A percentile compares a stretch with the other conserved stretches of the same genome.
Evolutionary conservation across 2,329 filamentous ascomycete species (phyloP).

Genomic region (Cladosporium sp.): DNA sequence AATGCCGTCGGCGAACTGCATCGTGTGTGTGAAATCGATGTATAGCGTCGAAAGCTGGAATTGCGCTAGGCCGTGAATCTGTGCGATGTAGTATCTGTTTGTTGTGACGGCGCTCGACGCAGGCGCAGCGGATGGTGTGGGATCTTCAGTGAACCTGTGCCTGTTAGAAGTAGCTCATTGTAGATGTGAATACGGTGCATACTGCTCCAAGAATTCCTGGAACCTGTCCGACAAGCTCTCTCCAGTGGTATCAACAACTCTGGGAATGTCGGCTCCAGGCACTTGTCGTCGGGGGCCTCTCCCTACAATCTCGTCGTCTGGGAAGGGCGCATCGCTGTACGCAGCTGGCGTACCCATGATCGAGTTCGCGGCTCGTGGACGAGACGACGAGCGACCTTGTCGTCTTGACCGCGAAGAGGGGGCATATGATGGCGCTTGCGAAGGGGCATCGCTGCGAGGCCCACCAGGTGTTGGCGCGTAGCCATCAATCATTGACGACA

Average conservation of each 20-base stretch:
- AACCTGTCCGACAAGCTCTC: conserved; percentile 75
- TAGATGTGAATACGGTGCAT: conserved; percentile 32
- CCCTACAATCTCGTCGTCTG: conserved; percentile 64
- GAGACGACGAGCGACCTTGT: conserved; percentile 53
- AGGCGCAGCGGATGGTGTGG: conserved; percentile 63
- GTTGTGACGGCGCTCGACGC: conserved; percentile 71
- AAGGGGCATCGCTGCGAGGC: conserved; percentile 42
- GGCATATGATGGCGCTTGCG: conserved; percentile 22
- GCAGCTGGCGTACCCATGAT: conserved; percentile 51
- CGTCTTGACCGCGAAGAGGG: conserved; percentile 33
- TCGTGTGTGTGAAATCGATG: conserved; percentile 83
- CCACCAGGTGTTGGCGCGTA: conserved; percentile 37
- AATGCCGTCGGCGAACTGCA: conserved; percentile 73
- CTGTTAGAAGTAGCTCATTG: background rate
- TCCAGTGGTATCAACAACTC: conserved; percentile 75
- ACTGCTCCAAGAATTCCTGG: conserved; percentile 78
- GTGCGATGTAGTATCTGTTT: conserved; percentile 81
- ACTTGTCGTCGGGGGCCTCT: conserved; percentile 50
- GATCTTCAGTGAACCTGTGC: conserved; percentile 66
- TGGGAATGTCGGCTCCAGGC: conserved; percentile 62
- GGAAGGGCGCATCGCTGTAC: conserved; percentile 60
- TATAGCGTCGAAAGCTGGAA: conserved; percentile 83
- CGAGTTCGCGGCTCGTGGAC: conserved; percentile 56
- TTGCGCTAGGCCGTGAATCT: conserved; percentile 74
- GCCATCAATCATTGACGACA: conserved; percentile 56